Evolutionary conservation across 306 rosid species (phyloP).

Genomic region (Medicago ruthenica): DNA sequence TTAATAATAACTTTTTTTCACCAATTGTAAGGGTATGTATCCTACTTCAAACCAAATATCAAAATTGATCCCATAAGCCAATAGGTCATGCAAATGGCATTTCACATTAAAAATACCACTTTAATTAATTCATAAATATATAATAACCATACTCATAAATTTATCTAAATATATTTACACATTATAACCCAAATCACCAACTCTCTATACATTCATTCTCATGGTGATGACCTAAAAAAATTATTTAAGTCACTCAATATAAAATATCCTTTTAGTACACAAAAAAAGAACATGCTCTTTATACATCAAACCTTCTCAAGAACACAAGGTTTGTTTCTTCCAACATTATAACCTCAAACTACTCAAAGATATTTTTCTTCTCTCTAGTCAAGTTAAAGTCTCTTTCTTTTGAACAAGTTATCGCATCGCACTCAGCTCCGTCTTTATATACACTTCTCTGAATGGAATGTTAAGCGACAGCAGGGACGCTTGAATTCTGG

Average conservation of each 20-base stretch:
- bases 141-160: slow-evolving; percentile 28
- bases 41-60: background rate
- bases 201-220: slow-evolving; percentile 53
- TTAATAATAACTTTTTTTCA: no score
- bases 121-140: slow-evolving; percentile 32
- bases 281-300: slow-evolving; percentile 43
- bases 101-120: background rate
- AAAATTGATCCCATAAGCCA: background rate
- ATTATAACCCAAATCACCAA: slow-evolving; percentile 49
- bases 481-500: slow-evolving; percentile 84
- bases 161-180: slow-evolving; percentile 57
- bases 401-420: slow-evolving; percentile 45
- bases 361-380: slow-evolving; percentile 53
- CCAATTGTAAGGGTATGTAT: background rate
- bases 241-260: slow-evolving; percentile 42
- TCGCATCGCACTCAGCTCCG: slow-evolving; percentile 65
- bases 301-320: slow-evolving; percentile 58
- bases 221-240: slow-evolving; percentile 55
- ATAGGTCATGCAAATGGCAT: slow-evolving; percentile 6
- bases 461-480: slow-evolving; percentile 60
- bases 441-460: slow-evolving; percentile 77
- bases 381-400: slow-evolving; percentile 54
- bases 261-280: slow-evolving; percentile 53
- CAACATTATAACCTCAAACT: slow-evolving; percentile 47
- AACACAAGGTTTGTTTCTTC: slow-evolving; percentile 58